These are phyloP conservation scores for Salmacisia buchloeana DNA, from an alignment of 1,284 basidiomycete species.

Conservation along the genomic window DNA sequence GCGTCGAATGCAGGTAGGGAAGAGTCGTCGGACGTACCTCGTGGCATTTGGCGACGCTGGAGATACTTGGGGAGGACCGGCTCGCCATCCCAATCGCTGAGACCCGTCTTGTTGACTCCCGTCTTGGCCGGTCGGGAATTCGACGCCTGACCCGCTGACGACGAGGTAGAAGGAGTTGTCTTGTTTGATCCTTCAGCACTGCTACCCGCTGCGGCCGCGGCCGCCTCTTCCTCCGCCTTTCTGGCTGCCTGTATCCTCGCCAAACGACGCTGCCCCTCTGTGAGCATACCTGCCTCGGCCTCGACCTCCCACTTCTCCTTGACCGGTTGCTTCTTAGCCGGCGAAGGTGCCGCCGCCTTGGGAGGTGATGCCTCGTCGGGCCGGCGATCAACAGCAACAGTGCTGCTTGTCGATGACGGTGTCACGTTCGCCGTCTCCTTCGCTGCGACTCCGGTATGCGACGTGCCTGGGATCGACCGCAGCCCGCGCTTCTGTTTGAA, in stretches of 20 bases:
- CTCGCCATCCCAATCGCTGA: conserved; percentile 16
- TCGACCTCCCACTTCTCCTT: conserved; percentile 36
- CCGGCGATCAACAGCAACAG: no score
- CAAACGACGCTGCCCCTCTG: conserved; percentile 27
- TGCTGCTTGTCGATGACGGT: no score
- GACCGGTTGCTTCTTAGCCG: conserved; percentile 21
- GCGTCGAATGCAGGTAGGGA: no score
- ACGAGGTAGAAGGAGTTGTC: background rate
- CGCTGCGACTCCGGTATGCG: background rate
- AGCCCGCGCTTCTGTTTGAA: conserved; percentile 31
- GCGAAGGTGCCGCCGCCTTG: conserved; percentile 15
- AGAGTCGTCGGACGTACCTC: conserved; percentile 8
- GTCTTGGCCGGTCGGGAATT: background rate
- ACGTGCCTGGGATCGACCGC: background rate
- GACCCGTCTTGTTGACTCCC: conserved; percentile 19
- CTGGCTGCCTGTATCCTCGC: conserved; percentile 16
- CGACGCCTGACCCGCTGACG: conserved; percentile 3
- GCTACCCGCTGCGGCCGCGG: background rate
- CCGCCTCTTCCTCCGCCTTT: conserved; percentile 7
- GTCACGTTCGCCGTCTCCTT: background rate
- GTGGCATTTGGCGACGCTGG: background rate
- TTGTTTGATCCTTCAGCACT: background rate
- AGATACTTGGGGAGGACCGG: conserved; percentile 5
- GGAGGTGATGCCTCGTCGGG: no score
- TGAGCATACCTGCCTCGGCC: conserved; percentile 32